Base-by-base conservation (phyloP, 2,329 filamentous ascomycete species). In the Elsinoe fawcettii region DNA sequence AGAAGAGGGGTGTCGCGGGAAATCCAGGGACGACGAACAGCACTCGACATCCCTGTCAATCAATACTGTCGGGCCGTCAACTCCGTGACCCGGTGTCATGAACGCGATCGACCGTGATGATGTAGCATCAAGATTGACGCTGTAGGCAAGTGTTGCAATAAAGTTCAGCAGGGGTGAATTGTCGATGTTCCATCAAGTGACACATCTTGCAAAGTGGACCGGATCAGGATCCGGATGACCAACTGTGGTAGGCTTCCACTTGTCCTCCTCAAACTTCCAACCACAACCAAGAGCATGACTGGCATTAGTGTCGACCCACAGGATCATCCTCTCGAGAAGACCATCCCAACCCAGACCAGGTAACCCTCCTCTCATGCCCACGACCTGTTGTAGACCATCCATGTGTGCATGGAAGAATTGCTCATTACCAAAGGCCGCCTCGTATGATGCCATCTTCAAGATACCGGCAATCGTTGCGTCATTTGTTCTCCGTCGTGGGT, bases 361-460 rank as follows among this genome's bases (percentile, higher is more conserved):
- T 12, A 79, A 61, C 3, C 77, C 76, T 2, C 76, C 76, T 22
- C 76, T 70, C 34, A 76, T 58, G n/a, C 65, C 65, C 8, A 80
- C 66, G 66, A 77, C 74, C n/a, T 69, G 66, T 30, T 63, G 59
- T 20, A 79, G 66, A 3, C 73, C 76, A 1, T 67, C 66, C 76
- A 79, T 79, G 66, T 80, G 77, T 2, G 73, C 70, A 51, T 70
- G 66, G 58, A 75, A 79, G 12, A 70, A 67, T 2, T 67, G 63
- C 22, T 69, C 62, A n/a, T 70, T 67, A 18, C 77, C 77, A 60
- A 74, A 77, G 59, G 78, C 73, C 14, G 75, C 75, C 61, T 80
- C 77, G 62, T 76, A 80, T 59, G 73, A 75, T 9, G 76, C 77
- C 76, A 80, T 76, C 60, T 78, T 76, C 23, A 74, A 74, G 2